Conservation (phyloP, 441 rosid genomes). For the Codiaeum variegatum region DNA sequence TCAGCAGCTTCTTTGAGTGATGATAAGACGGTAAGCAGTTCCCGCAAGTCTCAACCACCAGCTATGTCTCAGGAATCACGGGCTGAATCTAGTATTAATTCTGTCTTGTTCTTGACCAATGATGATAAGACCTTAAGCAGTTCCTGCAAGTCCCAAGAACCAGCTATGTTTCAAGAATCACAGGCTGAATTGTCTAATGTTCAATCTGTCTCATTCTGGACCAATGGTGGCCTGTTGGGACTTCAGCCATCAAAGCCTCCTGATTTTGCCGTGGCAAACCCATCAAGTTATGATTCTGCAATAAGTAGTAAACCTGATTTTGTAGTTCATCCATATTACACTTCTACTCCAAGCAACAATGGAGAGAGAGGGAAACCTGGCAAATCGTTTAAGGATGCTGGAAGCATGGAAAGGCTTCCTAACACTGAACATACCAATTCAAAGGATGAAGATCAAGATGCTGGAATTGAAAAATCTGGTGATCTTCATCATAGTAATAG, state of each 20-base stretch:
- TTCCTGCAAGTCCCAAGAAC: slow-evolving; percentile 19
- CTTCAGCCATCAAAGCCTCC: slow-evolving; percentile 89
- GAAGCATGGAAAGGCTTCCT: slow-evolving; percentile 26
- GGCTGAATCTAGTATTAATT: slow-evolving; percentile 18
- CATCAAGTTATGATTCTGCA: slow-evolving; percentile 24
- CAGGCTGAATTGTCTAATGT: slow-evolving; percentile 33
- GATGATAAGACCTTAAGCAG: slow-evolving; percentile 46
- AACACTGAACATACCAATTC: slow-evolving; percentile 34
- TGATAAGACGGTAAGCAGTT: slow-evolving; percentile 11
- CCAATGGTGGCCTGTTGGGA: slow-evolving; percentile 87
- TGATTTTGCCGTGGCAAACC: slow-evolving; percentile 55
- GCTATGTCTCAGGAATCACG: slow-evolving; percentile 26
- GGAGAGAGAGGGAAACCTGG: slow-evolving; percentile 27
- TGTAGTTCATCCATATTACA: slow-evolving; percentile 17
- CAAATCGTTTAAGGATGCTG: slow-evolving; percentile 31
- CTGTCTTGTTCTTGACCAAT: slow-evolving; percentile 26
- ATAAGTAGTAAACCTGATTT: slow-evolving; percentile 24
- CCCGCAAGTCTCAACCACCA: slow-evolving; percentile 21
- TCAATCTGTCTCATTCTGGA: slow-evolving; percentile 65
- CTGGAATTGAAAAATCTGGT: slow-evolving; percentile 23
- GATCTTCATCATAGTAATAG: slow-evolving; percentile 20
- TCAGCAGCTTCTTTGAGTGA: slow-evolving; percentile 9
- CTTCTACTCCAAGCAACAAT: slow-evolving; percentile 13
- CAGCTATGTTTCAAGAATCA: slow-evolving; percentile 24
- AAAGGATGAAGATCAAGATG: slow-evolving; percentile 27